Conservation (phyloP, 2,329 filamentous ascomycete species). For the Metarhizium anisopliae region DNA sequence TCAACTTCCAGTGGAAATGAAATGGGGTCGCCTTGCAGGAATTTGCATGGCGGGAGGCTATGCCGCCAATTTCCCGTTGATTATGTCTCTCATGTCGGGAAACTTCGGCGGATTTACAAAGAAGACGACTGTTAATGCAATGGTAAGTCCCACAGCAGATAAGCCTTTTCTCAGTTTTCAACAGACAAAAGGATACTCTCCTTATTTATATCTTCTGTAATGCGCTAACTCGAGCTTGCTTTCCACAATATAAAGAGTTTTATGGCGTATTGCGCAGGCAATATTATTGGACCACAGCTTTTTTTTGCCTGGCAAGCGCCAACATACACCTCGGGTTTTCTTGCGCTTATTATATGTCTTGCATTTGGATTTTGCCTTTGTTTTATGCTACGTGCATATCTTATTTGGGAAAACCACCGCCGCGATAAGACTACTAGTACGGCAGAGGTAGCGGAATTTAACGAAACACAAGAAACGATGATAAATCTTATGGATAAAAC, state of each 20-base stretch:
- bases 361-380: slow-evolving; percentile 32
- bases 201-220: too few species aligned
- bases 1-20: slow-evolving; percentile 7
- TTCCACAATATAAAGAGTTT: slow-evolving; percentile 28
- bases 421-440: slow-evolving; percentile 28
- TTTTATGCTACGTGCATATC: slow-evolving; percentile 38
- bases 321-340: slow-evolving; percentile 51
- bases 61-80: slow-evolving; percentile 32
- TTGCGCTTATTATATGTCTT: slow-evolving; percentile 53
- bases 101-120: slow-evolving; percentile 57
- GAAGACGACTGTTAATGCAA: slow-evolving; percentile 48
- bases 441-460: not conserved
- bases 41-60: slow-evolving; percentile 45
- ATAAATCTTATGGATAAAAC: slow-evolving; percentile 35
- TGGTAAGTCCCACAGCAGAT: slow-evolving; percentile 14
- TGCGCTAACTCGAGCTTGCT: too few species aligned
- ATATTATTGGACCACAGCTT: slow-evolving; percentile 51
- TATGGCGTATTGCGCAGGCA: slow-evolving; percentile 50
- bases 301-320: slow-evolving; percentile 48
- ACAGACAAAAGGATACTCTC: too few species aligned
- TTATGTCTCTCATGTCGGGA: slow-evolving; percentile 45
- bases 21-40: slow-evolving; percentile 16
- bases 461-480: not conserved
- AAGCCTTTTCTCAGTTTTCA: too few species aligned
- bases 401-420: slow-evolving; percentile 42